Evolutionary conservation across 1,139 yeast genomes (phyloP), one percentile per base, ranked within the genome.

Genomic region (Suhomyces bolitotheri): DNA sequence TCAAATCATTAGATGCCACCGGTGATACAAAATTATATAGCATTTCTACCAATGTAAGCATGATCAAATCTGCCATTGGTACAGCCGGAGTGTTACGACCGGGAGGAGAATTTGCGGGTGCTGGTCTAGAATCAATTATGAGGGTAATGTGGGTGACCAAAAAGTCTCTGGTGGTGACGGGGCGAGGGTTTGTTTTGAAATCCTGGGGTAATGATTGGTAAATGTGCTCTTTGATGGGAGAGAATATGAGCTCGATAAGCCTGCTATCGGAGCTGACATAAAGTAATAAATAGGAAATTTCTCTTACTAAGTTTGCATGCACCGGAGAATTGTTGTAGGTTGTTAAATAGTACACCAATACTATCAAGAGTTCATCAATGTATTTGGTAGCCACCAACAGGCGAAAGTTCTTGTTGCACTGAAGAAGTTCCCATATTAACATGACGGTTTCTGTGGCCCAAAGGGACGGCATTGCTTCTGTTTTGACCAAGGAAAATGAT

Each of bases 351-450:
- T 74, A 84, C 9, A 80, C 52, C 25, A 85, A 57, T 2, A 74
- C 56, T 0, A 83, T 62, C 38, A 78, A 58, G 24, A 84, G 58
- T 45, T 82, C 86, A 21, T 73, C 66, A 7, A 78, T 72, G 41
- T 68, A 70, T 29, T 70, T 66, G 15, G 67, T 64, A 2, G 75
- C 67, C 21, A 84, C 62, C 37, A 74, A 62, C 7, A 62, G 53
- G 43, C 72, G 71, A 47, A 81, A 79, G 22, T 53, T 52, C 38
- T 64, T 66, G 58, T 90, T 90, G 47, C 89, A 81, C 54, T 86
- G 94, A 25, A 78, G 62, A 33, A 88, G 59, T 51, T 86, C 96
- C 87, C 95, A 86, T 14, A 84, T 52, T 7, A 90, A 54, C 58
- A 84, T 71, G 4, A 78, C 55, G 15, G 76, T 54, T 49, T 85